These are phyloP conservation scores for Pseudocercospora fuligena DNA, from an alignment of 2,329 filamentous ascomycete species.

Conservation along the genomic window DNA sequence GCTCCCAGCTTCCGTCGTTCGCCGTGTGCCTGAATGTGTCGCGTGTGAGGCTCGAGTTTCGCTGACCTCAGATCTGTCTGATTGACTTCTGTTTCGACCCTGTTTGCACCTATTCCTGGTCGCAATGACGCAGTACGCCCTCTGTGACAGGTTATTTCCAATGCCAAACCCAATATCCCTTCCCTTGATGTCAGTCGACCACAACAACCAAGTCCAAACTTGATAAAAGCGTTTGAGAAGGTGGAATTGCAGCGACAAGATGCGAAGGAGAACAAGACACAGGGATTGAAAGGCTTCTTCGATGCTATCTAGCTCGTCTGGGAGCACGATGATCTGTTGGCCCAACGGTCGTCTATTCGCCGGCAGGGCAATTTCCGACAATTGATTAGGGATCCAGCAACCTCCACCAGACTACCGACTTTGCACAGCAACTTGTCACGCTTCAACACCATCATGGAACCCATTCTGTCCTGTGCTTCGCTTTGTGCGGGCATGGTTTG, in stretches of 20 bases:
- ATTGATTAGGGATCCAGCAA: slow-evolving; percentile 7
- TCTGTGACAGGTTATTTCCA: slow-evolving; percentile 4
- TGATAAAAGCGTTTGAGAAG: background rate
- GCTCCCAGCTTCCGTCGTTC: slow-evolving; percentile 5
- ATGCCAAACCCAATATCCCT: slow-evolving; percentile 6
- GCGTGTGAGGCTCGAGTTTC: slow-evolving; percentile 4
- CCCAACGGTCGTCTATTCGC: slow-evolving; percentile 7
- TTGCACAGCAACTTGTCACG: slow-evolving; percentile 1
- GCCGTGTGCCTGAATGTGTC: slow-evolving; percentile 7
- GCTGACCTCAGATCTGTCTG: slow-evolving; percentile 1
- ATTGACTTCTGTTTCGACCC: background rate
- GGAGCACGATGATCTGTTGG: background rate
- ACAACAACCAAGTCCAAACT: slow-evolving; percentile 3
- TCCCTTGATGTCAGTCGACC: background rate
- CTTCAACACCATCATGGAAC: background rate
- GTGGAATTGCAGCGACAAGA: background rate
- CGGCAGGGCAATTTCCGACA: slow-evolving; percentile 10
- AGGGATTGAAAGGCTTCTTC: slow-evolving; percentile 6
- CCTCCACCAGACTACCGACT: slow-evolving; percentile 7
- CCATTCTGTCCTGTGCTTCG: slow-evolving; percentile 5
- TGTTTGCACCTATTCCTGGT: background rate
- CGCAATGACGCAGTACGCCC: background rate
- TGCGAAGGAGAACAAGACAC: slow-evolving; percentile 7
- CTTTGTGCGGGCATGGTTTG: background rate
- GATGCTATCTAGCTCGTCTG: slow-evolving; percentile 6